phyloP scores from a whole-genome alignment of 176 grass and related monocot species.

The Carex kokanica region DNA sequence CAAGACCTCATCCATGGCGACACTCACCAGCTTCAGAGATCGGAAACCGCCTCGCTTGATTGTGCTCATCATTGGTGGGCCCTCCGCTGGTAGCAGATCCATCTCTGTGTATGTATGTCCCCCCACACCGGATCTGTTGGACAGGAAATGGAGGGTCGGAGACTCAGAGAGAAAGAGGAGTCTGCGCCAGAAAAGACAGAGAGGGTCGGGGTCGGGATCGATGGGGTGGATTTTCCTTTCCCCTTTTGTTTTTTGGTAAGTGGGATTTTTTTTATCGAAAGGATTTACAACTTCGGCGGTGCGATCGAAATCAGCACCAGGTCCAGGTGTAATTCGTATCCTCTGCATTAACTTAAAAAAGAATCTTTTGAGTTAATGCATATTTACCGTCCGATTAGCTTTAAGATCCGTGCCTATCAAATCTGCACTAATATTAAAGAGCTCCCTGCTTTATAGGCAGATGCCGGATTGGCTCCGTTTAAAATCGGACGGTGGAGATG shows the following conservation, averaged over 20 bases:
- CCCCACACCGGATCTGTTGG: slow-evolving; percentile 1
- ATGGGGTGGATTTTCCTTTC: neutral
- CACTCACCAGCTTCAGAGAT: slow-evolving; percentile 71
- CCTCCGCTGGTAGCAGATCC: slow-evolving; percentile 79
- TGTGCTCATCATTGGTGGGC: slow-evolving; percentile 20
- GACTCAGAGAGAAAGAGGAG: neutral
- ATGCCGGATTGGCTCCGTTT: too few species aligned
- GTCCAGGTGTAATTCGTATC: too few species aligned
- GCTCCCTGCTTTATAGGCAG: too few species aligned
- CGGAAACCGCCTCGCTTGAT: slow-evolving; percentile 74
- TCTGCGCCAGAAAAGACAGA: neutral
- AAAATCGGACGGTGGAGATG: too few species aligned
- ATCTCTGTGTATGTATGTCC: slow-evolving; percentile 24
- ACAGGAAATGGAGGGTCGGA: neutral
- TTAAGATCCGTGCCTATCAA: too few species aligned
- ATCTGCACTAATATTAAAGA: too few species aligned
- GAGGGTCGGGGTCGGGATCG: neutral
- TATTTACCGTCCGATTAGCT: too few species aligned
- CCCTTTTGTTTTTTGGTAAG: neutral
- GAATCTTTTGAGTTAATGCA: too few species aligned
- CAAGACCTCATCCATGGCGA: slow-evolving; percentile 72
- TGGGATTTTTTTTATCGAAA: neutral
- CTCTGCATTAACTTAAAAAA: too few species aligned
- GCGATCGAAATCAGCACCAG: neutral
- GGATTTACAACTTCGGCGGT: neutral